A percentile compares a stretch with the other conserved stretches of the same genome.
These are phyloP conservation scores for Argentina anserina DNA, from an alignment of 306 rosid genomes.

Conservation along the genomic window DNA sequence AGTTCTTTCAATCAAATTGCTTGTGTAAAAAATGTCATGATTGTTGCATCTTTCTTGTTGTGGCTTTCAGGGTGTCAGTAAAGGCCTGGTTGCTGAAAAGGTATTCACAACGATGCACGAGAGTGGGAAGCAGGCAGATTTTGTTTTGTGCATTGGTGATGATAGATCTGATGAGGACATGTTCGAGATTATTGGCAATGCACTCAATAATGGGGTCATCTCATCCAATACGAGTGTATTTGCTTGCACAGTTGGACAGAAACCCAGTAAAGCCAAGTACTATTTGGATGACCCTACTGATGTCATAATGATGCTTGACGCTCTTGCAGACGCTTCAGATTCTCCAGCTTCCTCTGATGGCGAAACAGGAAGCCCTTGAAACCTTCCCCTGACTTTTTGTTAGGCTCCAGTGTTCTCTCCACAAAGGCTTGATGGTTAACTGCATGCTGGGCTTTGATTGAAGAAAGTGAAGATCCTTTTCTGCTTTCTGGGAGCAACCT, in stretches of 20 bases:
- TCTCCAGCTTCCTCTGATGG: slow-evolving; percentile 30
- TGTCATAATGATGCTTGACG: slow-evolving; percentile 53
- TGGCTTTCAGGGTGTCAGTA: slow-evolving; percentile 55
- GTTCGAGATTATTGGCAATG: slow-evolving; percentile 55
- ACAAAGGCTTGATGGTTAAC: slow-evolving; percentile 5
- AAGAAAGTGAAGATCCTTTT: slow-evolving; percentile 7
- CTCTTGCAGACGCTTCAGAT: slow-evolving; percentile 50
- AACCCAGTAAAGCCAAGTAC: slow-evolving; percentile 72
- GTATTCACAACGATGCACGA: slow-evolving; percentile 44
- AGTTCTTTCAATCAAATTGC: background rate
- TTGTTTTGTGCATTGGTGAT: slow-evolving; percentile 59
- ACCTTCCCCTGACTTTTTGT: slow-evolving; percentile 12
- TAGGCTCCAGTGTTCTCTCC: slow-evolving; percentile 18
- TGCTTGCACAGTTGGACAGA: slow-evolving; percentile 73
- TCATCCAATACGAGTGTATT: slow-evolving; percentile 41
- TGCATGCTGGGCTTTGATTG: slow-evolving; percentile 14
- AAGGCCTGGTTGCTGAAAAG: slow-evolving; percentile 63
- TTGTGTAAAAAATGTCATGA: background rate
- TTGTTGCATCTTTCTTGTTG: slow-evolving; percentile 2
- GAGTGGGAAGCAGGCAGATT: slow-evolving; percentile 50
- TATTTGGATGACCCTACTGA: slow-evolving; percentile 62
- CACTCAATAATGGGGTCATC: slow-evolving; percentile 31
- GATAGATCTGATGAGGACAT: slow-evolving; percentile 73
- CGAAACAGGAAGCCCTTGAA: slow-evolving; percentile 21
- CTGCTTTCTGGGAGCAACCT: slow-evolving; percentile 7